Evolutionary conservation across 176 grass and related monocot genomes (phyloP).

Genomic region (Elymus sibiricus): DNA sequence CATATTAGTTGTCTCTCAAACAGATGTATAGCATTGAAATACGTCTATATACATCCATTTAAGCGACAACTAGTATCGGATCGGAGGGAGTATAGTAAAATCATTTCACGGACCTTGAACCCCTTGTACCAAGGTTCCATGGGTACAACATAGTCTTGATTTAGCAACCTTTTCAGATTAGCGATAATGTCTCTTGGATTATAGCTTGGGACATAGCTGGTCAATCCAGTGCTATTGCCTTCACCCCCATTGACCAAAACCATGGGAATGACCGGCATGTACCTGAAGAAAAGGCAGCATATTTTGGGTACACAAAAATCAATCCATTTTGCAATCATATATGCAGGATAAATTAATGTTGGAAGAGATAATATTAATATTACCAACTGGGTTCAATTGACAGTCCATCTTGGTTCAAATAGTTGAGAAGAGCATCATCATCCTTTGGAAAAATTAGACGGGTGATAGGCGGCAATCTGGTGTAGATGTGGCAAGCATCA

Average conservation of each 20-base stretch:
- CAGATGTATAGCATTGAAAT: no score
- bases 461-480: constrained; percentile 46
- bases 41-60: no score
- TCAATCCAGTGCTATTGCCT: constrained; percentile 83
- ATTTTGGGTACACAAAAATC: not conserved
- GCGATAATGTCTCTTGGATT: constrained; percentile 77
- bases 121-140: constrained; percentile 93
- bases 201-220: constrained; percentile 73
- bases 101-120: constrained; percentile 59
- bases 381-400: constrained; percentile 87
- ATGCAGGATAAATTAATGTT: not conserved
- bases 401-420: constrained; percentile 74
- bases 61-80: no score
- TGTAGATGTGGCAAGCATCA: constrained; percentile 70
- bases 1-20: no score
- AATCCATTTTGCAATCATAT: not conserved
- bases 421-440: constrained; percentile 72
- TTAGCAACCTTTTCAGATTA: constrained; percentile 63
- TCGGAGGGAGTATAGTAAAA: no score
- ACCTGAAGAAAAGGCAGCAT: constrained; percentile 45
- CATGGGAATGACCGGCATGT: constrained; percentile 78
- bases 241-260: constrained; percentile 90
- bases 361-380: not conserved
- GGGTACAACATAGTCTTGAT: constrained; percentile 36
- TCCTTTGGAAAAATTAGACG: constrained; percentile 79